Base-by-base conservation (phyloP, 2,329 filamentous ascomycete genomes). In the Sordariomycetes sp. region DNA sequence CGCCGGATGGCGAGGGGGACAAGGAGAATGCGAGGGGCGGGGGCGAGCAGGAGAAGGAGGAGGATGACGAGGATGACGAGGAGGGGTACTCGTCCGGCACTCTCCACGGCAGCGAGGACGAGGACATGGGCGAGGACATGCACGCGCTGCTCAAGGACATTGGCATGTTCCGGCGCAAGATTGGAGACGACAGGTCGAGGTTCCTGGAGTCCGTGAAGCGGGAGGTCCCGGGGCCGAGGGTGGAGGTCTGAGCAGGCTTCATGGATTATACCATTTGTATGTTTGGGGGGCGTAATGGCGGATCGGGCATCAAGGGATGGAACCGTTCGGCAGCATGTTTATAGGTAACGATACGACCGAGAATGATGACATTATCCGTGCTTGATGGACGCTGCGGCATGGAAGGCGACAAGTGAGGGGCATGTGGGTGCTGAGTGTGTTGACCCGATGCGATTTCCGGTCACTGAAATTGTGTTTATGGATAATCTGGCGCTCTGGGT, bases 61-160 rank as follows among this genome's bases (percentile, higher is more conserved):
- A 75, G n/a, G 74, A 76, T 55, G 79, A 82, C 53, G 79, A 81
- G 28, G 84, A 85, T 56, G 80, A 86, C 53, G 81, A 81, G 50
- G 77, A 78, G 28, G 78, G 78, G 50, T 76, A 79, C 60, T 73
- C 75, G 52, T 74, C 73, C 20, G 73, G 72, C 42, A 73, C 57
- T 2, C 57, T 58, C 69, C 60, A 74, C 69, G 20, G 69, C n/a
- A 59, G 60, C 55, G 61, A 80, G 54, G 76, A 77, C 17, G 75
- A 78, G 48, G 79, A 91, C 61, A 80, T 91, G 74, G 89, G 96
- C 66, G 84, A 85, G n/a, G 84, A 89, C 65, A 92, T 95, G 77
- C 84, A 91, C 63, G 85, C 86, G 39, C 79, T 97, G 65, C 76
- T 99, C 62, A 83, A 84, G 63, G 91, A 97, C 64, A 67, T 95